A percentile compares a stretch with the other conserved stretches of the same genome.
These are phyloP conservation scores for Marchantia paleacea DNA, from an alignment of 225 moss, liverwort and hornwort genomes.

Conservation along the genomic window DNA sequence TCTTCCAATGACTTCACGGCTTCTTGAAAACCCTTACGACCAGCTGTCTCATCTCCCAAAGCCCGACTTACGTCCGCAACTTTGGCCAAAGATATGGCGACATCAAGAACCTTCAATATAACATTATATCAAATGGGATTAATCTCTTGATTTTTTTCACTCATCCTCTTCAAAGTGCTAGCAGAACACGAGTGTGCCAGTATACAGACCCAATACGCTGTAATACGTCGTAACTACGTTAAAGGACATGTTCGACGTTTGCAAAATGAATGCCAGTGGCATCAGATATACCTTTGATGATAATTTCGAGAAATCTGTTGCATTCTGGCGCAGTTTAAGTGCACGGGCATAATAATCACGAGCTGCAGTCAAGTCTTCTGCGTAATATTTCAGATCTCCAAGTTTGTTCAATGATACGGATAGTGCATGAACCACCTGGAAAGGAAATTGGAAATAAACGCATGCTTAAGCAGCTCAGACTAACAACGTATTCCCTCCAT, in stretches of 20 bases:
- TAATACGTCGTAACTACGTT: not conserved
- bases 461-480: not conserved
- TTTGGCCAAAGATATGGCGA: constrained; percentile 91
- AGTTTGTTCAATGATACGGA: constrained; percentile 97
- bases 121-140: not conserved
- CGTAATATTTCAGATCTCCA: constrained; percentile 93
- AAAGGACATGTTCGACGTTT: not conserved
- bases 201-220: not conserved
- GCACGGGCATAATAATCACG: constrained; percentile 69
- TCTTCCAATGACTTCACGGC: constrained; percentile 80
- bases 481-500: not conserved
- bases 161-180: not conserved
- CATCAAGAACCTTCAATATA: constrained; percentile 66
- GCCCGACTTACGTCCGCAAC: constrained; percentile 90
- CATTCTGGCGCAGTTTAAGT: constrained; percentile 63
- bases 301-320: constrained; percentile 66
- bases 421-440: constrained; percentile 86
- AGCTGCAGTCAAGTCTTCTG: constrained; percentile 73
- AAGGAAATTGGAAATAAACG: not conserved
- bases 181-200: not conserved
- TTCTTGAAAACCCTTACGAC: constrained; percentile 81
- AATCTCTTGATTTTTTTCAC: not conserved
- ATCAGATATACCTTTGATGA: constrained; percentile 51
- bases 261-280: no score
- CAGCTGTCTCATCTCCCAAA: constrained; percentile 65